Evolutionary conservation across 2,329 filamentous ascomycete species (phyloP).

Genomic region (Aureobasidium pullulans): DNA sequence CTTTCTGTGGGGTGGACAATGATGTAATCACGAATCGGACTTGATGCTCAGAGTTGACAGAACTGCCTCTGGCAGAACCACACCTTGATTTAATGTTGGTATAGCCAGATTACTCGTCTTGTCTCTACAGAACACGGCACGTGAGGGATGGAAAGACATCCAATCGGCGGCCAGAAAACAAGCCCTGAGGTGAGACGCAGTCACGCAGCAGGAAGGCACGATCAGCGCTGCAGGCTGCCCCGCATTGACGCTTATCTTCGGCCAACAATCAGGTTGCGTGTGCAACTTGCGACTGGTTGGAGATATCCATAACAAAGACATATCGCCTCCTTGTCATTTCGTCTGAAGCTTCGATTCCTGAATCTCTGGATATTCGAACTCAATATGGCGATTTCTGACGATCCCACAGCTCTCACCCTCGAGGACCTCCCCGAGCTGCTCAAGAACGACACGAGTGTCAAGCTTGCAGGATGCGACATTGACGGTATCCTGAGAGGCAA

Average conservation of each 20-base stretch:
- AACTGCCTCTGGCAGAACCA: too few species aligned
- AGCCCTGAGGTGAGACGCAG: not conserved
- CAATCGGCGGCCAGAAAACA: not conserved
- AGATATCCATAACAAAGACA: not conserved
- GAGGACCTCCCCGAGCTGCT: constrained; percentile 61
- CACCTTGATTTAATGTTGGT: not conserved
- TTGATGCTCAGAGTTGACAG: not conserved
- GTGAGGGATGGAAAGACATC: not conserved
- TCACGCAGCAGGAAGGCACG: not conserved
- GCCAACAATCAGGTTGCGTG: not conserved
- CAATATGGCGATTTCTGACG: constrained; percentile 28
- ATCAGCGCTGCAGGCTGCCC: constrained; percentile 2
- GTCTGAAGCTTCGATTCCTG: too few species aligned
- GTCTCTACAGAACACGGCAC: not conserved
- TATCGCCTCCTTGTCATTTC: not conserved
- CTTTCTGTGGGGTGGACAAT: not conserved
- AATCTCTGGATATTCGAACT: not conserved
- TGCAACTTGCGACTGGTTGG: not conserved
- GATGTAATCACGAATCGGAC: not conserved
- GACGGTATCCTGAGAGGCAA: constrained; percentile 85
- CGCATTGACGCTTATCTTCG: constrained; percentile 9
- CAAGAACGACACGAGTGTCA: constrained; percentile 67
- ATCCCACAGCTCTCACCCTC: constrained; percentile 45
- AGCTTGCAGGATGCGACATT: constrained; percentile 79
- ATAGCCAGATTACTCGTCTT: not conserved